A percentile compares a stretch with the other conserved stretches of the same genome.
Conservation (phyloP, 257 asterid genomes). For the Datura wrightii region DNA sequence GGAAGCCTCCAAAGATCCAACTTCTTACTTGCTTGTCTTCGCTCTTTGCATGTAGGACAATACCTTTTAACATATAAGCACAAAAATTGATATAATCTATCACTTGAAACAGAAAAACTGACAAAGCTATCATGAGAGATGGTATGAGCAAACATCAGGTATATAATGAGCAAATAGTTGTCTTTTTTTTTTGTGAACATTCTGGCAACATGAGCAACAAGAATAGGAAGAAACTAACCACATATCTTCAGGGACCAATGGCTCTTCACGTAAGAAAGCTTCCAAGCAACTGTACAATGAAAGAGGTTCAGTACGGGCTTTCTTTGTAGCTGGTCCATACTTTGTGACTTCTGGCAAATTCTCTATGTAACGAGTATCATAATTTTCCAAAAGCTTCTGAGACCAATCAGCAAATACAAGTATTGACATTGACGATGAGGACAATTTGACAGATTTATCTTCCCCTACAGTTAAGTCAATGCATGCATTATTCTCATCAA, state of each 20-base stretch:
- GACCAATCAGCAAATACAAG: slow-evolving; percentile 99
- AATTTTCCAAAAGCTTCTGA: slow-evolving; percentile 84
- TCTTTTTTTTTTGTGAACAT: slow-evolving; percentile 11
- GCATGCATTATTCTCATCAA: slow-evolving; percentile 95
- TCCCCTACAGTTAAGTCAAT: slow-evolving; percentile 85
- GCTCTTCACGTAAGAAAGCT: slow-evolving; percentile 97
- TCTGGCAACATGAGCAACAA: background rate
- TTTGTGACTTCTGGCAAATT: slow-evolving; percentile 87
- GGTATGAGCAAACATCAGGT: background rate
- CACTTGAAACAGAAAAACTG: slow-evolving; percentile 23
- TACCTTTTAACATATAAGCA: slow-evolving; percentile 60
- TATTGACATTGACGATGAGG: slow-evolving; percentile 87
- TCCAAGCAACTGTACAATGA: slow-evolving; percentile 97
- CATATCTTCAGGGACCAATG: slow-evolving; percentile 99
- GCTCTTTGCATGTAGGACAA: slow-evolving; percentile 98
- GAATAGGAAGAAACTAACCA: slow-evolving; percentile 61
- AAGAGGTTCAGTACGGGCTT: slow-evolving; percentile 95
- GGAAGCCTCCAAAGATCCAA: slow-evolving; percentile 99
- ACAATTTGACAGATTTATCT: slow-evolving; percentile 82
- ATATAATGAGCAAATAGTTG: slow-evolving; percentile 12
- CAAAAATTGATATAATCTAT: background rate
- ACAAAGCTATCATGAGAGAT: slow-evolving; percentile 17
- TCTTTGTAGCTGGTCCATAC: slow-evolving; percentile 79
- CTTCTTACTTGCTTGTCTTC: slow-evolving; percentile 98
- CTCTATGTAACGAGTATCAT: slow-evolving; percentile 82